Evolutionary conservation across 805 yeast genomes (phyloP), one percentile per base, ranked within the genome.

Genomic region (Hanseniaspora lachancei): DNA sequence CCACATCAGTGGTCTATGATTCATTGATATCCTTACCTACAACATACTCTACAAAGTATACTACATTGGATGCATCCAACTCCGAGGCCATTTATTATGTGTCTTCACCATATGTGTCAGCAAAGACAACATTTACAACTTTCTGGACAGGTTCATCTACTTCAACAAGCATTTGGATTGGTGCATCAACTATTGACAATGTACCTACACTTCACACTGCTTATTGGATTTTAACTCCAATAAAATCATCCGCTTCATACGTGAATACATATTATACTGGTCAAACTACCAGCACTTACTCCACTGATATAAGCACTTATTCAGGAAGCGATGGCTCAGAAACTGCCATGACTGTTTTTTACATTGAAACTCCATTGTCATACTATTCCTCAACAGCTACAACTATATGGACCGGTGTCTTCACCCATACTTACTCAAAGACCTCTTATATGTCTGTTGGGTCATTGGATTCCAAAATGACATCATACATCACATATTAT

Each of bases 321-420:
- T 47, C 49, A 20, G 62, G 62, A 6, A 9, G 55, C 2, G 58
- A 59, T 49, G 60, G 61, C 16, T 47, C 38, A 16, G 47, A 46
- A 32, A 61, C 61, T 16, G 57, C 58, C n/a, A 47, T 55, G 39
- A 60, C 62, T 1, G 34, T 59, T 42, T 59, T 57, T 47, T 54
- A 55, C 38, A 58, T 61, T 27, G 54, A 57, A 35, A 60, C 62
- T 15, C 63, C 62, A 39, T 16, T 49, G 12, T 38, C 47, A 15
- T 42, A 46, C 16, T 24, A 27, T 16, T 44, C 55, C 3, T n/a
- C 47, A 9, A 49, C 57, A 20, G 16, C 44, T 13, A 49, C 51
- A 16, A 44, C 49, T 1, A 39, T 43, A 20, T 60, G 62, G 60
- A 52, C 57, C 18, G 59, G 60, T 36, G 13, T 40, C 10, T 52